Base-by-base conservation (phyloP, 495 filamentous ascomycete species). In the Hypoxylon intermedium region DNA sequence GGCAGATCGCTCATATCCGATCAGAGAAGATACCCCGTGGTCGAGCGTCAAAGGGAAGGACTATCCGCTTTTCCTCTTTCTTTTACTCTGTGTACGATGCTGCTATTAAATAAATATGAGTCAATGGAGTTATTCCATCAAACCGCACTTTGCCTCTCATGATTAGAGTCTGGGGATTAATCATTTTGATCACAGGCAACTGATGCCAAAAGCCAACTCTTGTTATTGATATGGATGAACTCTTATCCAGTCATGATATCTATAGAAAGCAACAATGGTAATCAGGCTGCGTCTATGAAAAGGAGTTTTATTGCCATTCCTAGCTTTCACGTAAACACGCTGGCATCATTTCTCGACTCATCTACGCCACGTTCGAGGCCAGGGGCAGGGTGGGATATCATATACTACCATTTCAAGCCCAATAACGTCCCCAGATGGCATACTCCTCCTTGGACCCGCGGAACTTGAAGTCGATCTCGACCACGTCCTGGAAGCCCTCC, bases 401-500 rank as follows among this genome's bases (percentile, higher is more conserved):
- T 15, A 11, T 33, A 43, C 18, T n/a, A n/a, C n/a, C 28, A 24
- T n/a, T 23, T 74, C 68, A 92, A 54, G 85, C 72, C 92, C 92
- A 96, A 60, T 88, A 89, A 62, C 80, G 82, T 5, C 75, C 76
- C 89, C 90, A 95, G 21, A 90, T 72, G 57, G 79, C 76, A 67
- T 85, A 85, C 26, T 82, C 77, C 21, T 85, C 76, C 55, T 74
- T 72, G 1, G 75, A 75, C 9, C 78, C 78, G 16, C 64, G 51
- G 44, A 80, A 80, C 31, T 71, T 67, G 43, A 96, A 96, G 12
- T 88, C 82, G 5, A 89, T 77, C 16, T 81, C 81, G 4, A 83
- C 72, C 16, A 98, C 82, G 64, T 96, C 91, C 45, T 88, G 79
- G 70, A 97, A 97, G 0, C 94, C 94, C 67, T 98, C 94, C 1